phyloP scores from a whole-genome alignment of 805 yeast species.

The Schizosaccharomyces lindneri region DNA sequence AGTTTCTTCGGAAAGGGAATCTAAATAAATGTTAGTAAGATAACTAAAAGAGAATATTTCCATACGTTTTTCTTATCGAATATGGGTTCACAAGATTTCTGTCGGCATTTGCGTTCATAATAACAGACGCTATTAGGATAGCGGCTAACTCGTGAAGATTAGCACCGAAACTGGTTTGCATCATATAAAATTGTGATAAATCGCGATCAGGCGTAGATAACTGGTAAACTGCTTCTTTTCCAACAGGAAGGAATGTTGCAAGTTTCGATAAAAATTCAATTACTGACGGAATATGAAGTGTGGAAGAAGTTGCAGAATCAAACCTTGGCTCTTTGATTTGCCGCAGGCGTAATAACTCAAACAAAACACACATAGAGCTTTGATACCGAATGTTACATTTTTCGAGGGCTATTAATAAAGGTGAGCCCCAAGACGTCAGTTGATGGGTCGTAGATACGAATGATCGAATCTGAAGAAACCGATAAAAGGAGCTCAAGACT shows the following conservation, averaged over 20 bases:
- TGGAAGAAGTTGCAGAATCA: constrained; percentile 1
- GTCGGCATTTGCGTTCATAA: not conserved
- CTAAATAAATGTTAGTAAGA: constrained; percentile 5
- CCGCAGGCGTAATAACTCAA: not conserved
- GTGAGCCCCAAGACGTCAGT: constrained; percentile 12
- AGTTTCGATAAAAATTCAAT: constrained; percentile 6
- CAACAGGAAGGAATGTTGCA: not conserved
- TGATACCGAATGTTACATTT: constrained; percentile 10
- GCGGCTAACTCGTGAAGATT: not conserved
- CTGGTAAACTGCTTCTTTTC: not conserved
- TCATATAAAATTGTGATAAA: not conserved
- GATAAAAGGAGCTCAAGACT: constrained; percentile 28
- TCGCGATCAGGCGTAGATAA: not conserved
- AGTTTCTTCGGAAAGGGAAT: constrained; percentile 9
- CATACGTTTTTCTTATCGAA: not conserved
- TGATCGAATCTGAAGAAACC: constrained; percentile 26
- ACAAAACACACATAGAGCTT: constrained; percentile 5
- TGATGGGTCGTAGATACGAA: constrained; percentile 14
- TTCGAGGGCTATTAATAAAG: constrained; percentile 10
- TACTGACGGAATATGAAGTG: constrained; percentile 16
- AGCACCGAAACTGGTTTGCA: not conserved
- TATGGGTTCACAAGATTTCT: not conserved
- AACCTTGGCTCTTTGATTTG: not conserved
- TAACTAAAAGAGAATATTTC: not conserved
- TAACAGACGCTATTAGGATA: not conserved